Conservation (phyloP, 345 rosid genomes). For the Corchorus olitorius region DNA sequence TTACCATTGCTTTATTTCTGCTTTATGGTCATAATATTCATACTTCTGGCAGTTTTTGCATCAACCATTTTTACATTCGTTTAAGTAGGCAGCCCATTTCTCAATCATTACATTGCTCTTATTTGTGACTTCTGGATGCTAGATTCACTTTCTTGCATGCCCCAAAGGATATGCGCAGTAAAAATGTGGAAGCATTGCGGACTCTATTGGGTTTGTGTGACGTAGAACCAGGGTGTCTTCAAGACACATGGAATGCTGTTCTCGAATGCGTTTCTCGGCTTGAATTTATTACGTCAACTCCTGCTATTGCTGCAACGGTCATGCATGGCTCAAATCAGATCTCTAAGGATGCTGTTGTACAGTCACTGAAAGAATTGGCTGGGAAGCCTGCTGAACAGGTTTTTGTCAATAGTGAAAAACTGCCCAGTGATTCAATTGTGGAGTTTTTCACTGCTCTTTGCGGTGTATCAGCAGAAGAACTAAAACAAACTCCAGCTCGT, state of each 20-base stretch:
- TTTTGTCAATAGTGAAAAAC: slow-evolving; percentile 85
- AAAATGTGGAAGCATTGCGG: slow-evolving; percentile 96
- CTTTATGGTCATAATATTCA: slow-evolving; percentile 8
- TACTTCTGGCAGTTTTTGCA: neutral
- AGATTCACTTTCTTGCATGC: slow-evolving; percentile 99
- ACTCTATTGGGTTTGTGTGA: slow-evolving; percentile 78
- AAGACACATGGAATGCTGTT: slow-evolving; percentile 99
- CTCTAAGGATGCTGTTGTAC: slow-evolving; percentile 94
- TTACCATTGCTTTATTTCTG: neutral
- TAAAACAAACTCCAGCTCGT: slow-evolving; percentile 96
- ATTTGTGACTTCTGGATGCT: slow-evolving; percentile 29
- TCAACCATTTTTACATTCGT: neutral
- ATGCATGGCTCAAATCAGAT: slow-evolving; percentile 98
- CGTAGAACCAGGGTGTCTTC: slow-evolving; percentile 74
- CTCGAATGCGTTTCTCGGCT: slow-evolving; percentile 98
- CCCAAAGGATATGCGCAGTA: slow-evolving; percentile 92
- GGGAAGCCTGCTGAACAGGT: slow-evolving; percentile 97
- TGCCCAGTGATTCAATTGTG: slow-evolving; percentile 89
- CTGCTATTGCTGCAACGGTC: slow-evolving; percentile 88
- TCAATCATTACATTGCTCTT: slow-evolving; percentile 1
- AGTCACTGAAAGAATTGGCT: slow-evolving; percentile 82
- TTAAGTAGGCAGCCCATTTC: neutral
- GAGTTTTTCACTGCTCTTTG: slow-evolving; percentile 97
- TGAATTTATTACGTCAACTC: slow-evolving; percentile 86
- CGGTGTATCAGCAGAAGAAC: slow-evolving; percentile 95